Percentiles rank a stretch among this genome's conserved stretches.
phyloP scores from a whole-genome alignment of 163 green algal species.

The Scenedesmus sp. region DNA sequence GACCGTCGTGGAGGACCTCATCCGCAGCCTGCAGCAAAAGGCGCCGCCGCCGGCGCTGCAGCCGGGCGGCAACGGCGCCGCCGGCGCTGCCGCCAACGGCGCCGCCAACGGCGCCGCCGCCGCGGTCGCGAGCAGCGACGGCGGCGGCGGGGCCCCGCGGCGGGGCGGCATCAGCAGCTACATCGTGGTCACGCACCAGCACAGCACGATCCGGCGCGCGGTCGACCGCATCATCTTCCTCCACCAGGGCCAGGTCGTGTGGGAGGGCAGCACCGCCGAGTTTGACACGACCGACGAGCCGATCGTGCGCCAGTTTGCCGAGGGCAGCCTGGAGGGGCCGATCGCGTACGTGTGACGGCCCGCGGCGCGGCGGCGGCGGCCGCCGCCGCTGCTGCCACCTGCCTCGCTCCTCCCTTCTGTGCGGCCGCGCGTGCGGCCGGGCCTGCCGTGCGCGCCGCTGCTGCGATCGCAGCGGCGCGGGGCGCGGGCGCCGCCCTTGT shows the following conservation, averaged over 20 bases:
- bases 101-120: constrained; percentile 36
- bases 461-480: too few relatives aligned
- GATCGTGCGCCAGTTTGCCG: constrained; percentile 96
- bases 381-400: too few relatives aligned
- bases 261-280: constrained; percentile 90
- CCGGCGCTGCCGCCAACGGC: constrained; percentile 15
- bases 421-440: too few relatives aligned
- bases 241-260: constrained; percentile 95
- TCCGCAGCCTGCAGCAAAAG: constrained; percentile 84
- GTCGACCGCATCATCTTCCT: constrained; percentile 98
- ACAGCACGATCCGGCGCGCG: constrained; percentile 92
- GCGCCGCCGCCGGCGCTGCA: too few relatives aligned
- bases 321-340: constrained; percentile 88
- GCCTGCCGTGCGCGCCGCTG: too few relatives aligned
- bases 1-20: constrained; percentile 98
- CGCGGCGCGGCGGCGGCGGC: too few relatives aligned
- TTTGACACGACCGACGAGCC: constrained; percentile 94
- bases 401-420: not conserved
- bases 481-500: too few relatives aligned
- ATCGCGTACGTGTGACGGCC: constrained; percentile 93
- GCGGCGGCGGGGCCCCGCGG: too few relatives aligned
- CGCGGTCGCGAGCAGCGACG: constrained; percentile 6
- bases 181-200: constrained; percentile 99
- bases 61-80: constrained; percentile 17
- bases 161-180: constrained; percentile 81